Base-by-base conservation (phyloP, 768 basidiomycete genomes). In the Leccinum obscurum region DNA sequence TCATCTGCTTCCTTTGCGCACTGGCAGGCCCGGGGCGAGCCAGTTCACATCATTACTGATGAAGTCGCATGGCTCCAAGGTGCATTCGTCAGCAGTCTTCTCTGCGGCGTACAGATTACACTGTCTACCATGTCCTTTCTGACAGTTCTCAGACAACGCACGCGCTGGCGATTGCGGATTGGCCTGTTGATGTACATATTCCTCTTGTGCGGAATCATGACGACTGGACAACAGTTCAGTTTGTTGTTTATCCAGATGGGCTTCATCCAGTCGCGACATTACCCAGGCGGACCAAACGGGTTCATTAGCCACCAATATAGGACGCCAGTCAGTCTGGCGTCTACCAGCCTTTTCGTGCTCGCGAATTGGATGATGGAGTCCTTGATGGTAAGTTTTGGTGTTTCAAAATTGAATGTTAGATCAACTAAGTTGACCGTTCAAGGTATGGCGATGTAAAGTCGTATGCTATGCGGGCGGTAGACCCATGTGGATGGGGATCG, bases 381-480 rank as follows among this genome's bases (percentile, higher is more conserved):
- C 1, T 50, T 68, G 28, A 17, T 68, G 59, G 66, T 68, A 50
- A 68, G 64, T 62, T 22, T 54, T 55, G 35, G 10, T 8, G 9
- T 39, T 49, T 48, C 35, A 7, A 4, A 2, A 20, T 28, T 4
- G 14, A 20, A 41, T 35, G 34, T 20, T 20, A 46, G n/a, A 26
- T 60, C 52, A 56, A 0, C 48, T 37, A 35, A 14, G 34, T 52
- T 58, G 26, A 52, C 35, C 20, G n/a, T 57, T n/a, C 28, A 53
- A 68, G 66, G 67, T 68, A 11, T 68, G 66, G 66, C 61, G 66
- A 9, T 68, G 67, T 63, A 60, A 57, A 37, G 64, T 68, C 13
- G 55, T 68, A 14, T 68, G 64, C 50, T 26, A 20, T 17, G 34
- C 58, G 11, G 67, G 61, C 26, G 67, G 57, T 2, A 44, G 10